phyloP scores from a whole-genome alignment of 2,329 filamentous ascomycete species.

The Orbilia brochopaga region DNA sequence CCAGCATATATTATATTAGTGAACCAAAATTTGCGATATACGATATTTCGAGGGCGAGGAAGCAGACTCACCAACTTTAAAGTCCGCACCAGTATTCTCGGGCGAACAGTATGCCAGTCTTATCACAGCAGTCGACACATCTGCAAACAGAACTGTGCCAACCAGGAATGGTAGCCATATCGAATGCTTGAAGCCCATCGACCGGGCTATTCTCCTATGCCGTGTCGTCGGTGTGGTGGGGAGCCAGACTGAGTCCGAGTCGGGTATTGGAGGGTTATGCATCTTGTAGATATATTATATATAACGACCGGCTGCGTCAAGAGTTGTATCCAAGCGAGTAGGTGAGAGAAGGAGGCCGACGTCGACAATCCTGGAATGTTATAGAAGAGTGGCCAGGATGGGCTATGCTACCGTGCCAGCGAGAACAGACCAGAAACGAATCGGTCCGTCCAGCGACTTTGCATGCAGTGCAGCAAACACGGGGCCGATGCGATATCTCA shows the following conservation, averaged over 20 bases:
- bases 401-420: slow-evolving; percentile 19
- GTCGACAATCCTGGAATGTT: neutral
- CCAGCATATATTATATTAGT: slow-evolving; percentile 4
- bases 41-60: neutral
- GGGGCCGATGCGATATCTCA: slow-evolving; percentile 7
- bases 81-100: slow-evolving; percentile 34
- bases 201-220: slow-evolving; percentile 40
- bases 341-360: neutral
- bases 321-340: neutral
- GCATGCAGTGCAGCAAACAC: slow-evolving; percentile 10
- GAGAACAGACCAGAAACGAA: slow-evolving; percentile 49
- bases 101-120: slow-evolving; percentile 32
- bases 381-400: neutral
- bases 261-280: slow-evolving; percentile 23
- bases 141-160: slow-evolving; percentile 22
- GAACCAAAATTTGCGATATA: neutral
- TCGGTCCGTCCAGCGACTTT: slow-evolving; percentile 41
- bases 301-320: neutral
- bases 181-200: slow-evolving; percentile 30
- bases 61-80: slow-evolving; percentile 25
- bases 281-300: slow-evolving; percentile 32
- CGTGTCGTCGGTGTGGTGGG: slow-evolving; percentile 42
- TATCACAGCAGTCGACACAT: slow-evolving; percentile 18
- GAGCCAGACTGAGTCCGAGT: slow-evolving; percentile 36
- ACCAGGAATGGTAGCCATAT: slow-evolving; percentile 35